Conservation (phyloP, 1,284 basidiomycete genomes). For the Sparassis latifolia region DNA sequence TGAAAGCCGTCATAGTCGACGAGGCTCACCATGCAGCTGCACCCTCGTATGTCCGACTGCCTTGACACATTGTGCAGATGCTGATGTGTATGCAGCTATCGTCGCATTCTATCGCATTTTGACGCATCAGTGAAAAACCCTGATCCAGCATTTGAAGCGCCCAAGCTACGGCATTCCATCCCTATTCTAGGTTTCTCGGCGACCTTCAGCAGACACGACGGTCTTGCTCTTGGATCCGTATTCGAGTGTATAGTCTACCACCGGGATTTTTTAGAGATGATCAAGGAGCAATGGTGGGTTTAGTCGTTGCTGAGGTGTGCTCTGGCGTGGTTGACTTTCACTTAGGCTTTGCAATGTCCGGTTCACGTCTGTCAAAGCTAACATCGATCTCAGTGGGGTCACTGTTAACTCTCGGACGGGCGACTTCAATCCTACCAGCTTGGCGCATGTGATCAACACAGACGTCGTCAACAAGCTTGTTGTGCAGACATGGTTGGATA, state of each 20-base stretch:
- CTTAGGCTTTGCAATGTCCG: conserved; percentile 80
- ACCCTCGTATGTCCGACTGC: conserved; percentile 54
- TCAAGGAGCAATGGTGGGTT: conserved; percentile 79
- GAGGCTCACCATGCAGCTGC: conserved; percentile 96
- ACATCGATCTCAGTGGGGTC: conserved; percentile 65
- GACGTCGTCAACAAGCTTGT: conserved; percentile 70
- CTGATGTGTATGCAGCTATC: conserved; percentile 47
- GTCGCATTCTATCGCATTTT: conserved; percentile 73
- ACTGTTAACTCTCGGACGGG: conserved; percentile 60
- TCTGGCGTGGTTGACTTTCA: neutral
- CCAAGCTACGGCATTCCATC: conserved; percentile 41
- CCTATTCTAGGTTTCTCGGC: conserved; percentile 95
- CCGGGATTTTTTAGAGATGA: conserved; percentile 89
- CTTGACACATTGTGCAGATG: neutral
- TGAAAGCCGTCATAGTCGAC: conserved; percentile 87
- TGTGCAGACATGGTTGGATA: conserved; percentile 77
- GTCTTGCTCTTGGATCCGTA: conserved; percentile 81
- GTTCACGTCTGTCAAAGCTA: conserved; percentile 76
- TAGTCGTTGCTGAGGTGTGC: neutral
- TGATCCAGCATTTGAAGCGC: conserved; percentile 31
- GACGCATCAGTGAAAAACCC: conserved; percentile 54
- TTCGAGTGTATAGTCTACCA: conserved; percentile 95
- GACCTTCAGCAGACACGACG: conserved; percentile 91
- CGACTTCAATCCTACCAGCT: conserved; percentile 73
- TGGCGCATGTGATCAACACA: conserved; percentile 79